Evolutionary conservation across 192 early-diverging fungal species (phyloP).

Genomic region (Backusella liffmaniae): DNA sequence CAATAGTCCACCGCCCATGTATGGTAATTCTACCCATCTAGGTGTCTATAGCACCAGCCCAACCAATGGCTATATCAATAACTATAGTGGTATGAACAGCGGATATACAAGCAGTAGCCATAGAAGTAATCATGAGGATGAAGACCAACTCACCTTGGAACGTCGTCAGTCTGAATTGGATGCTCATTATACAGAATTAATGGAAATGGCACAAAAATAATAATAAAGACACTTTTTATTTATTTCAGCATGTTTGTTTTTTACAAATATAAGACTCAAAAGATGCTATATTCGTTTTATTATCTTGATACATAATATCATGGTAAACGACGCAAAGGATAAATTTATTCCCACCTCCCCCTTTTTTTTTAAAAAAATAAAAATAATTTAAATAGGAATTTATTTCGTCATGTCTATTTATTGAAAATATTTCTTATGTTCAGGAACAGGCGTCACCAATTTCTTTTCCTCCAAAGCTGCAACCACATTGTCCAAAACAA

Average conservation of each 20-base stretch:
- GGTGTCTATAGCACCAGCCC: not conserved
- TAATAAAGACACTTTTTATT: not conserved
- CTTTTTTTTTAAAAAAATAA: not conserved
- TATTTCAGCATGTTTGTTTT: too few species aligned
- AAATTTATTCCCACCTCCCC: too few species aligned
- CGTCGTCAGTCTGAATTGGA: not conserved
- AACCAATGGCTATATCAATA: not conserved
- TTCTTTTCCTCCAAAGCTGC: slow-evolving; percentile 22
- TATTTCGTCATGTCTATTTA: not conserved
- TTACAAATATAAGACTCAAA: too few species aligned
- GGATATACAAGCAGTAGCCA: not conserved
- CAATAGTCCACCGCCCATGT: not conserved
- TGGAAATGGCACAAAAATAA: not conserved
- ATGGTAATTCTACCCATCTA: not conserved
- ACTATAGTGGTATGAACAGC: not conserved
- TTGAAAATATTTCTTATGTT: slow-evolving; percentile 25
- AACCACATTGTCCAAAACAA: slow-evolving; percentile 41
- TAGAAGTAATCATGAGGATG: not conserved
- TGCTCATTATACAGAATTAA: not conserved
- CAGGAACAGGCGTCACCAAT: slow-evolving; percentile 40
- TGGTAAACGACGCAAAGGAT: too few species aligned
- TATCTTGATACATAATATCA: too few species aligned
- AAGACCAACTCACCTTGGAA: not conserved
- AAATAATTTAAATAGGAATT: too few species aligned
- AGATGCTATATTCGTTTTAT: too few species aligned